Conservation (phyloP, 2,329 filamentous ascomycete genomes). For the Paraconiothyrium sp. region DNA sequence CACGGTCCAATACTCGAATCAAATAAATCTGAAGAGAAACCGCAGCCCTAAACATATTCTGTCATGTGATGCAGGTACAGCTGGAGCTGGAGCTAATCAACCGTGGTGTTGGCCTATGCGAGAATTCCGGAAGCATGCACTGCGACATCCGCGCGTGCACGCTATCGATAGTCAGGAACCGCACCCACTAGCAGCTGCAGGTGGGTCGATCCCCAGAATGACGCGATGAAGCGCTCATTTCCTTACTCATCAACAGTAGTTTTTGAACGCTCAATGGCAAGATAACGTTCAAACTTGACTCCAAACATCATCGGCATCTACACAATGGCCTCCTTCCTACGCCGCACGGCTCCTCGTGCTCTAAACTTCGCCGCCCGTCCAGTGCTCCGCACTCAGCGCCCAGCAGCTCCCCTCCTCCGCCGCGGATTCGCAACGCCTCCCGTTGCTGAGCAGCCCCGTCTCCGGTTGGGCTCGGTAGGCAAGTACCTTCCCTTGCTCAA, state of each 20-base stretch:
- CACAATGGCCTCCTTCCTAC: constrained; percentile 22
- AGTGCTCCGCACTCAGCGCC: constrained; percentile 35
- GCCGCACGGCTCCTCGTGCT: constrained; percentile 48
- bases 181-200: constrained; percentile 1
- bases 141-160: too few species aligned
- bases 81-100: background rate
- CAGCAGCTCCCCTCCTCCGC: constrained; percentile 44
- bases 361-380: constrained; percentile 40
- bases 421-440: constrained; percentile 44
- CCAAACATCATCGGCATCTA: background rate
- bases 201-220: constrained; percentile 4
- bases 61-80: background rate
- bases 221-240: constrained; percentile 8
- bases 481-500: constrained; percentile 10
- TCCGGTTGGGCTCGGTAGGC: constrained; percentile 56
- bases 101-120: background rate
- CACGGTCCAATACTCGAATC: constrained; percentile 1
- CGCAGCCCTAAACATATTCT: background rate
- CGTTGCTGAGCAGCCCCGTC: constrained; percentile 51
- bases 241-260: constrained; percentile 5
- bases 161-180: constrained; percentile 5
- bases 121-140: background rate
- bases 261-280: background rate
- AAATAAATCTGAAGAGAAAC: background rate
- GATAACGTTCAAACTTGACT: background rate